Conservation (phyloP, 2,329 filamentous ascomycete species). For the Monilinia fructicola region DNA sequence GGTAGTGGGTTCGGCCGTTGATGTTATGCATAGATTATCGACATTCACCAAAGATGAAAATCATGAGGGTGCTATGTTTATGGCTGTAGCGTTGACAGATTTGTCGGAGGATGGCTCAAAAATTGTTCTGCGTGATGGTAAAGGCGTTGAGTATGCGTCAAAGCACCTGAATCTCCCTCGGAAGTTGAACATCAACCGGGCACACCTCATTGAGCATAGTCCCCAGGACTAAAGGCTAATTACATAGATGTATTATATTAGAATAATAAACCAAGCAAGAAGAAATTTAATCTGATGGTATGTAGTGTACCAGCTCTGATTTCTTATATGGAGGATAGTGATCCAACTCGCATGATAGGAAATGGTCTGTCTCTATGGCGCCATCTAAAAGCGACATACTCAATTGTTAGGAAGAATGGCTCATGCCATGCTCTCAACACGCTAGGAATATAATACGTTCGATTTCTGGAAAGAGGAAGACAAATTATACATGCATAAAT, state of each 20-base stretch:
- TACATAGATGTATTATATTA: constrained; percentile 8
- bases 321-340: background rate
- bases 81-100: constrained; percentile 16
- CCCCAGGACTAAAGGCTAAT: background rate
- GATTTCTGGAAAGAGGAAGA: background rate
- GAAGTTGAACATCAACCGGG: background rate
- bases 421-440: background rate
- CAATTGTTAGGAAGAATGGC: background rate
- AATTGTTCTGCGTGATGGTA: constrained; percentile 6
- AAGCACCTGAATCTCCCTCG: background rate
- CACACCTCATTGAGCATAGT: background rate
- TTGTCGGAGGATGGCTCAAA: constrained; percentile 6
- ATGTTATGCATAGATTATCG: constrained; percentile 23
- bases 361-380: background rate
- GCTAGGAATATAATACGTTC: background rate
- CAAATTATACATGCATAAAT: background rate
- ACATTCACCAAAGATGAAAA: background rate
- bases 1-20: constrained; percentile 20
- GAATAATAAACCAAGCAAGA: background rate
- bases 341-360: background rate
- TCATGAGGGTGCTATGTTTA: background rate
- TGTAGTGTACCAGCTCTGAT: constrained; percentile 2
- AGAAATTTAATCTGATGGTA: background rate
- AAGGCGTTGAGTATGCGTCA: background rate
- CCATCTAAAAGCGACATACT: background rate